Conservation (phyloP, 345 rosid species). For the Kandelia obovata region DNA sequence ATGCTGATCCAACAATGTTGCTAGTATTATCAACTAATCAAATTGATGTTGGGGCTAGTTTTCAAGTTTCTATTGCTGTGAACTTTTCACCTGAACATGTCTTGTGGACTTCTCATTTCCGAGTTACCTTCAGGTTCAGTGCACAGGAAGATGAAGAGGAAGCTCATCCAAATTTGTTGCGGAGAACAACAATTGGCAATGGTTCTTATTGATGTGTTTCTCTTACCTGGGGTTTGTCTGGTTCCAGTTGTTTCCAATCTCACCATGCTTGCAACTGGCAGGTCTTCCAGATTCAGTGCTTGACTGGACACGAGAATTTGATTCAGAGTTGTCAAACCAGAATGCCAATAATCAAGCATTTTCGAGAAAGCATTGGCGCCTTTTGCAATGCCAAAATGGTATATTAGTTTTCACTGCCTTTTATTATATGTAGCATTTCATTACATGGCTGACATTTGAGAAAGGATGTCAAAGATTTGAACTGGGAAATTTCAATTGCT, state of each 20-base stretch:
- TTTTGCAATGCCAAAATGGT: conserved; percentile 99
- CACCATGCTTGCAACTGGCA: conserved; percentile 34
- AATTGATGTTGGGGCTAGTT: conserved; percentile 2
- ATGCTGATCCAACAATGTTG: background rate
- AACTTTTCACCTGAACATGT: background rate
- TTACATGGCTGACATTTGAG: conserved; percentile 12
- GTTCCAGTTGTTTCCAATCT: conserved; percentile 20
- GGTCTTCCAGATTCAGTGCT: conserved; percentile 81
- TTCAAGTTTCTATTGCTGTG: background rate
- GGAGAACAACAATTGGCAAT: conserved; percentile 96
- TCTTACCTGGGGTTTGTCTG: conserved; percentile 17
- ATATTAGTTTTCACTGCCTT: conserved; percentile 16
- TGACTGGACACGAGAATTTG: conserved; percentile 91
- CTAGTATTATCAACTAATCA: background rate
- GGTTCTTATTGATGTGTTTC: conserved; percentile 43
- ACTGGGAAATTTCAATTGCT: background rate
- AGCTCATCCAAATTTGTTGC: conserved; percentile 44
- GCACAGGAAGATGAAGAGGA: conserved; percentile 91
- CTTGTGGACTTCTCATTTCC: background rate
- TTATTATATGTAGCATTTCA: conserved; percentile 13
- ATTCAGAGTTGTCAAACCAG: conserved; percentile 66
- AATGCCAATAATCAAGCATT: conserved; percentile 83
- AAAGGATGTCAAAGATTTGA: background rate
- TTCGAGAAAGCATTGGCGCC: conserved; percentile 98
- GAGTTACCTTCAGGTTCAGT: conserved; percentile 53